Conservation (phyloP, 768 basidiomycete genomes). For the Hortiboletus campestris region DNA sequence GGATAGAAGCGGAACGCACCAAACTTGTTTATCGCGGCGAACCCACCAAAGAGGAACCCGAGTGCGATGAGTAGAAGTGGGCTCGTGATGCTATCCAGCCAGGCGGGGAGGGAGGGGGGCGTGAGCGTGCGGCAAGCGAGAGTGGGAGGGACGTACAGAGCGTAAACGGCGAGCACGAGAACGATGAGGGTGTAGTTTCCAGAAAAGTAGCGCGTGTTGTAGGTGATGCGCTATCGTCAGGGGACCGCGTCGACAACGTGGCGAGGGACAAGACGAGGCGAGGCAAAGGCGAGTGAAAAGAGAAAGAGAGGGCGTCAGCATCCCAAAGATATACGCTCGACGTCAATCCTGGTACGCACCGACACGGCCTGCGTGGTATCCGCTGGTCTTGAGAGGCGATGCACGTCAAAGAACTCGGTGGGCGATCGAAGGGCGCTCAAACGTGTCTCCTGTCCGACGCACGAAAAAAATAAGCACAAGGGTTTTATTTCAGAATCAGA, state of each 20-base stretch:
- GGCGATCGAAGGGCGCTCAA: conserved; percentile 71
- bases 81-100: conserved; percentile 58
- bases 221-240: conserved; percentile 72
- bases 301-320: not conserved
- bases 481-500: too few species aligned
- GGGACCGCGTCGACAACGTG: too few species aligned
- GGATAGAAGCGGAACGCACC: conserved; percentile 46
- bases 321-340: not conserved
- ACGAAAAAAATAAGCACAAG: not conserved
- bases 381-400: conserved; percentile 80
- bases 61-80: conserved; percentile 80
- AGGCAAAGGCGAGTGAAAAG: not conserved
- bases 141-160: conserved; percentile 53
- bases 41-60: conserved; percentile 88
- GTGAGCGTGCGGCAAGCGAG: too few species aligned
- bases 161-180: conserved; percentile 77
- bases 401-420: conserved; percentile 78
- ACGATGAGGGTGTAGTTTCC: conserved; percentile 88
- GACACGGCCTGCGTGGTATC: conserved; percentile 78
- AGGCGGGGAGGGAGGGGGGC: too few species aligned
- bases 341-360: conserved; percentile 39
- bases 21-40: conserved; percentile 83
- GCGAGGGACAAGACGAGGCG: too few species aligned
- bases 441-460: conserved; percentile 2
- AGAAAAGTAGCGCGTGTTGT: conserved; percentile 91